Evolutionary conservation across 1,284 basidiomycete species (phyloP).

Genomic region (Xerocomus amazonicus): DNA sequence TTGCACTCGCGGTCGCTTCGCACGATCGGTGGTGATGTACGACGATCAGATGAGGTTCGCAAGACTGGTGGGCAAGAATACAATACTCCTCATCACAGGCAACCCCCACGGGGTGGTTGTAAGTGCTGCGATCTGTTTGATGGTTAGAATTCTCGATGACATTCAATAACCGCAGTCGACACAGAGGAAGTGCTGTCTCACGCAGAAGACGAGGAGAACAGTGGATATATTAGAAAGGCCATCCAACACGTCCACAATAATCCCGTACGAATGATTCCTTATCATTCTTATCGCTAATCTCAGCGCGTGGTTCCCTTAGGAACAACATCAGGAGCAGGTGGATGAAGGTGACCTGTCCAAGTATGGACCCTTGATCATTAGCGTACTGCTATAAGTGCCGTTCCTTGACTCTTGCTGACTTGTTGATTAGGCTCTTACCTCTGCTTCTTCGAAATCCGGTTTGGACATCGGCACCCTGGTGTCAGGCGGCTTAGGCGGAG

Average conservation of each 20-base stretch:
- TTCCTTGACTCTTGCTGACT: slow-evolving; percentile 9
- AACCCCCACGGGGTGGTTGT: slow-evolving; percentile 32
- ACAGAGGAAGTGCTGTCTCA: slow-evolving; percentile 52
- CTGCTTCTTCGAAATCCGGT: slow-evolving; percentile 19
- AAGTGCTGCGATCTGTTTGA: slow-evolving; percentile 12
- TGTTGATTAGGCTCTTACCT: slow-evolving; percentile 20
- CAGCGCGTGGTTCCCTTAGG: slow-evolving; percentile 6
- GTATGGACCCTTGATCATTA: slow-evolving; percentile 24
- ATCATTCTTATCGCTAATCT: slow-evolving; percentile 1
- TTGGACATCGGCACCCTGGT: slow-evolving; percentile 14
- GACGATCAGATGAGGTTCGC: slow-evolving; percentile 16
- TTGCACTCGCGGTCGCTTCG: background rate
- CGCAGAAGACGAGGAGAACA: slow-evolving; percentile 24
- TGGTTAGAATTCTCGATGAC: background rate
- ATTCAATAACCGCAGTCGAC: slow-evolving; percentile 45
- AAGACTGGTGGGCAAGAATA: slow-evolving; percentile 63
- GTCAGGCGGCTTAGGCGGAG: slow-evolving; percentile 39
- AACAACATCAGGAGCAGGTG: slow-evolving; percentile 19
- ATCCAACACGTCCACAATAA: slow-evolving; percentile 27
- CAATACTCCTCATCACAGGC: slow-evolving; percentile 47
- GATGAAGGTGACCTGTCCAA: slow-evolving; percentile 10
- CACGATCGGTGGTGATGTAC: slow-evolving; percentile 12
- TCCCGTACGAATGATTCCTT: slow-evolving; percentile 6
- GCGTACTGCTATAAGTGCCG: slow-evolving; percentile 8
- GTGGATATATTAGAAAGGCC: slow-evolving; percentile 18